Evolutionary conservation across 345 rosid genomes (phyloP), one percentile per base, ranked within the genome.

Genomic region (Moringa oleifera): DNA sequence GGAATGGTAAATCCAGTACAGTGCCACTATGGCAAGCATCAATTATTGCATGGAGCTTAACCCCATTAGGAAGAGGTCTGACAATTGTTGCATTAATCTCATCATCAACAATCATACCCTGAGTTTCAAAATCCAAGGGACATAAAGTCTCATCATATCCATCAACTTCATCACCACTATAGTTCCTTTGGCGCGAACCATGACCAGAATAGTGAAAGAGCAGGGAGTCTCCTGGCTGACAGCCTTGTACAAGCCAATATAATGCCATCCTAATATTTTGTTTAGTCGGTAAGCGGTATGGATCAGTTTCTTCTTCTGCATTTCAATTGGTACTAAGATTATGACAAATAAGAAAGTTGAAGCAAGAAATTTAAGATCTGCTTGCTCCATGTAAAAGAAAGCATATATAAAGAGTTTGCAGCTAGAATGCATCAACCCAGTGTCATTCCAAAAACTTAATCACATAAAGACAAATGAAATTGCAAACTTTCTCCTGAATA

Each of bases 61-160:
- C 96, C 12, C 96, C 93, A 16, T 56, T 77, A 21, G 89, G 85
- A 58, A 89, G 89, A 57, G 96, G 96, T 51, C 82, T 83, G 16
- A 87, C 92, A 64, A 87, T 78, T 0, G 85, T 82, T 0, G 87
- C 78, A 68, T 91, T 89, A 16, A 86, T 88, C 74, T 86, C 95
- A 74, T 91, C 95, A 73, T 91, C 97, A 10, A 87, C 88, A 68
- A 92, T 85, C 98, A 89, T 87, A n/a, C 98, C 98, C 71, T 87
- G 93, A 56, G 93, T 87, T 79, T 92, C 91, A 61, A 87, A 92
- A 73, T 92, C 97, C 49, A 85, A 59, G 45, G 98, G 98, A 64
- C 96, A 87, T 2, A 92, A 74, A 8, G 95, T 89, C 76, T 92
- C 97, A 69, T 89, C 96, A 28, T 78, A 87, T 20, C 96, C 96